A percentile compares a stretch with the other conserved stretches of the same genome.
Evolutionary conservation across 2,329 filamentous ascomycete genomes (phyloP).

Genomic region (Torrubiella hemipterigena): DNA sequence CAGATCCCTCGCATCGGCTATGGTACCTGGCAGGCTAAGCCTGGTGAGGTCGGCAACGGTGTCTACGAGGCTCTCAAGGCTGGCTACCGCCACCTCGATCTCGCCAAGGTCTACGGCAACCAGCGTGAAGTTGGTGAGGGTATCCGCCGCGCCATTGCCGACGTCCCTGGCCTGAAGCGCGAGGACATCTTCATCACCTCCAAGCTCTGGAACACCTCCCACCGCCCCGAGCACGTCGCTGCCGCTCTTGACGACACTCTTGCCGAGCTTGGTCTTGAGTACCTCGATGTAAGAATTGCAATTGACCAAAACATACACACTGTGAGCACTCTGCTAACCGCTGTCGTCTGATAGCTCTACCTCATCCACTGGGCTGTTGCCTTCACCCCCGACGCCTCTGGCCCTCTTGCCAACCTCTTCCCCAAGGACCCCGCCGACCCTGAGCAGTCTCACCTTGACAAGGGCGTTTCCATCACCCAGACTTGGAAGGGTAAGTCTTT

Average conservation of each 20-base stretch:
- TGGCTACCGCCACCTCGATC: constrained; percentile 52
- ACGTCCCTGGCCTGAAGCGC: constrained; percentile 39
- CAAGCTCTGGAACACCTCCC: constrained; percentile 52
- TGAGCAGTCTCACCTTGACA: constrained; percentile 27
- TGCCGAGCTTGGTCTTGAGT: constrained; percentile 41
- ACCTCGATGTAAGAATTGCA: constrained; percentile 43
- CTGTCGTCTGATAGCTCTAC: constrained; percentile 33
- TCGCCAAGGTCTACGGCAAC: constrained; percentile 49
- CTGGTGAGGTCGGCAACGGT: constrained; percentile 50
- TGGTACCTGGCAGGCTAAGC: constrained; percentile 56
- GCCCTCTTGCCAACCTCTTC: no score
- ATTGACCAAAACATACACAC: no score
- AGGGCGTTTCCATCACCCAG: constrained; percentile 25
- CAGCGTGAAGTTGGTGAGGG: constrained; percentile 46
- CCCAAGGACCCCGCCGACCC: constrained; percentile 25
- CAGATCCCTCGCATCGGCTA: constrained; percentile 43
- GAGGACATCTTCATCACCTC: constrained; percentile 52
- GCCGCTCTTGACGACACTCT: constrained; percentile 43
- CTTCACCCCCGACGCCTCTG: constrained; percentile 24
- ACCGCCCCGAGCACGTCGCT: constrained; percentile 47
- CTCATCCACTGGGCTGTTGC: constrained; percentile 52
- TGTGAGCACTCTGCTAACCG: not conserved
- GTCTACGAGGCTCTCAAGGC: constrained; percentile 51
- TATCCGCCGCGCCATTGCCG: constrained; percentile 32
- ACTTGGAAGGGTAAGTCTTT: constrained; percentile 28